Conservation (phyloP, 805 yeast species). For the Starmerella scarabaei region DNA sequence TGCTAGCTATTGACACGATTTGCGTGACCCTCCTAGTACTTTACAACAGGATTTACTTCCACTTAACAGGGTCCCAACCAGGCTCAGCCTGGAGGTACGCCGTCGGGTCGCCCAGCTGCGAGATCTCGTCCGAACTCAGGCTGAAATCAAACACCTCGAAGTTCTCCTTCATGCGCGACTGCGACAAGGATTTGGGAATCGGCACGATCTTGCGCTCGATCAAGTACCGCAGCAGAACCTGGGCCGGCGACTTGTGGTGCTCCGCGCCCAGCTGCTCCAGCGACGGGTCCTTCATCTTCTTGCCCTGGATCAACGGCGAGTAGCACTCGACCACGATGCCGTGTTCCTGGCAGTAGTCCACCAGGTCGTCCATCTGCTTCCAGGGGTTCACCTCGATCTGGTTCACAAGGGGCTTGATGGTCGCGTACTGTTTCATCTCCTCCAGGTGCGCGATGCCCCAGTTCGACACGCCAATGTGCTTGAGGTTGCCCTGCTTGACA, state of each 20-base stretch:
- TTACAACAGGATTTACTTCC: constrained; percentile 8
- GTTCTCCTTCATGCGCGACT: constrained; percentile 43
- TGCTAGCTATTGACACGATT: too few species aligned
- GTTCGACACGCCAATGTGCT: constrained; percentile 51
- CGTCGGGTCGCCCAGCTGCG: constrained; percentile 23
- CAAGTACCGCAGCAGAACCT: constrained; percentile 38
- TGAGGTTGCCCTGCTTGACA: constrained; percentile 38
- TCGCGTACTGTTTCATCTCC: constrained; percentile 35
- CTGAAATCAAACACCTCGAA: constrained; percentile 41
- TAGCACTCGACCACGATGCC: constrained; percentile 59
- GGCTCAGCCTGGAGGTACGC: constrained; percentile 24
- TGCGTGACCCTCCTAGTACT: too few species aligned
- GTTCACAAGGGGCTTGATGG: constrained; percentile 47
- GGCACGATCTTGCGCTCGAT: constrained; percentile 46
- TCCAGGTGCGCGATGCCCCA: constrained; percentile 44
- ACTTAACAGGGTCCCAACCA: constrained; percentile 29
- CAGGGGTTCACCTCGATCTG: constrained; percentile 80
- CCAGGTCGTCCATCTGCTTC: constrained; percentile 54
- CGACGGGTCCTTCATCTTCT: constrained; percentile 32
- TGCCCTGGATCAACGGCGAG: constrained; percentile 66
- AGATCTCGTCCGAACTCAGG: constrained; percentile 24
- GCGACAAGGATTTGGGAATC: constrained; percentile 55
- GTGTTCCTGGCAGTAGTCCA: constrained; percentile 43
- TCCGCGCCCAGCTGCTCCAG: constrained; percentile 30
- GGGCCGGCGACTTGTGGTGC: constrained; percentile 34